Evolutionary conservation across 139 green algal species (phyloP), one percentile per base, ranked within the genome.

Genomic region (Tetratostichococcus sp.): DNA sequence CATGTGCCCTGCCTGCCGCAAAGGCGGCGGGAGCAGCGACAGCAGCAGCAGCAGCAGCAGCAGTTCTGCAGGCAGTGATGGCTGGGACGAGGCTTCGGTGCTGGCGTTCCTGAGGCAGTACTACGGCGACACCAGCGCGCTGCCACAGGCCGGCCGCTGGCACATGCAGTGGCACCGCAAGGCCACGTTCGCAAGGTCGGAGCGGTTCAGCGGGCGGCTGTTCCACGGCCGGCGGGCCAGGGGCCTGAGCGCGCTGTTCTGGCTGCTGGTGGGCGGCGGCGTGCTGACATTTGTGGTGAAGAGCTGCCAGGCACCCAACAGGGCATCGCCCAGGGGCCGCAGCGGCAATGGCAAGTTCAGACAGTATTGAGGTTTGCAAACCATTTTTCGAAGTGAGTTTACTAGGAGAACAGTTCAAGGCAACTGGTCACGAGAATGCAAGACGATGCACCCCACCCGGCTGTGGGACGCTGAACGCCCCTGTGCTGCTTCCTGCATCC

Each of bases 1-100:
- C 14, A 58, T 86, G 34, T 91, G 86, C 76, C 68, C 73, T 5
- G 32, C 58, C 14, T 91, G 86, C 66, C 74, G 70, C 30, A 30
- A 39, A 22, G 69, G 17, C 14, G 50, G 19, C 50, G 50, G 50
- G 11, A 26, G 50, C 50, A 17, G 50, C 19, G 17, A 25, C 19
- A 26, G 39, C 39, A 50, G 86, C 66, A 71, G 72, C 30, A 30
- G 35, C 21, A 70, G 17, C 14, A 17, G 19, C 50, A 17, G 19
- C 50, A 17, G 50, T 17, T 2, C 11, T 2, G 17, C 50, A 2
- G 19, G 50, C 14, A 26, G 50, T 17, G 17, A 2, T 17, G 19
- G 65, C 16, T 85, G 80, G 80, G 59, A 79, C 21, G 74, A 85
- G 39, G 80, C 80, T 1, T 67, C 58, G 34, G 65, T 85, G 34